Conservation (phyloP, 2,329 filamentous ascomycete genomes). For the Lachnellula hyalina region DNA sequence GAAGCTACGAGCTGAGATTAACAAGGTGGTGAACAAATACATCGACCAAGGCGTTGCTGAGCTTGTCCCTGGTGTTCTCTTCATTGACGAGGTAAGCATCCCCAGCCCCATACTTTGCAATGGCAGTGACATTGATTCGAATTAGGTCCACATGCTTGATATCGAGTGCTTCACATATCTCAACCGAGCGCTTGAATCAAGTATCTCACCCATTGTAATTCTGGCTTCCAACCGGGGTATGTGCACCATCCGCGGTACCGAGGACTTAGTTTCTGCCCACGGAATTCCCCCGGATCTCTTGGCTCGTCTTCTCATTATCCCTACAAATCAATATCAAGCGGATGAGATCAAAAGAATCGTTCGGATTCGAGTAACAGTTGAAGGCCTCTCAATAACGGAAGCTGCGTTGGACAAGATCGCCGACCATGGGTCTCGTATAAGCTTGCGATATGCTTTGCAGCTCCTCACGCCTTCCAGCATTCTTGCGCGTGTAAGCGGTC, state of each 20-base stretch:
- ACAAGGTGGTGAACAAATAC: constrained; percentile 98
- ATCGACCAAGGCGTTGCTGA: constrained; percentile 98
- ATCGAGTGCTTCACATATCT: constrained; percentile 99
- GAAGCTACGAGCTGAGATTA: constrained; percentile 91
- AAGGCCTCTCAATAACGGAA: constrained; percentile 73
- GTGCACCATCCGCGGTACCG: constrained; percentile 84
- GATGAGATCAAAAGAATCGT: constrained; percentile 93
- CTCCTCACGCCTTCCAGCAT: constrained; percentile 66
- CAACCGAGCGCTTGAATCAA: constrained; percentile 93
- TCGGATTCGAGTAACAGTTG: constrained; percentile 73
- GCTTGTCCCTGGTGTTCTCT: constrained; percentile 94
- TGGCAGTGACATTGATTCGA: constrained; percentile 15
- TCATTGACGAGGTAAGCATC: constrained; percentile 86
- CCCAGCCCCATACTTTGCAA: background rate
- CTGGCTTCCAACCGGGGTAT: constrained; percentile 95
- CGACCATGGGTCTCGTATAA: constrained; percentile 81
- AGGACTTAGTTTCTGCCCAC: constrained; percentile 78
- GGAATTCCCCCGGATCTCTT: constrained; percentile 93
- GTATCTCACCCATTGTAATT: constrained; percentile 93
- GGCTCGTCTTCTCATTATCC: constrained; percentile 89
- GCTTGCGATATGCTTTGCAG: constrained; percentile 88
- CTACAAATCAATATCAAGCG: constrained; percentile 81
- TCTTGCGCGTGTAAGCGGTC: constrained; percentile 77
- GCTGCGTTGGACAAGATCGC: constrained; percentile 82
- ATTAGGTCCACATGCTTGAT: constrained; percentile 96